Percentiles rank a stretch among this genome's conserved stretches.
Evolutionary conservation across 208 protist genomes (phyloP).

Genomic region (Herpetomonas samuelpessoai): DNA sequence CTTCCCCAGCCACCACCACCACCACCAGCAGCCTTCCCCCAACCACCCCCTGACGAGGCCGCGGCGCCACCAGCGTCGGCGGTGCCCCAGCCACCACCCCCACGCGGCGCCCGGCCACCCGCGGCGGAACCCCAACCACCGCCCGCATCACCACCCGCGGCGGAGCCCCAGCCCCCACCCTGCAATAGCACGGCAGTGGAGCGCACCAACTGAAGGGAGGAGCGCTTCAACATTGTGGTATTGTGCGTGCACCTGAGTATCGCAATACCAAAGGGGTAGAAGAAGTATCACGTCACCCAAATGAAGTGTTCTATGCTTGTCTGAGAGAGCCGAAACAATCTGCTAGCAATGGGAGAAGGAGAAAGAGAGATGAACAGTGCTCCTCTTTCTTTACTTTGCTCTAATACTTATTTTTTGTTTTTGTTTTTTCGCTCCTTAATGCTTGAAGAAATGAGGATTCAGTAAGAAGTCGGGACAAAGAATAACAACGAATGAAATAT

Average conservation of each 20-base stretch:
- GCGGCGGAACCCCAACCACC: constrained; percentile 20
- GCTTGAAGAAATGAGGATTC: constrained; percentile 6
- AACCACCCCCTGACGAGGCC: too few relatives aligned
- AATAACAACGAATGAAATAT: neutral
- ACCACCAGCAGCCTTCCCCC: constrained; percentile 11
- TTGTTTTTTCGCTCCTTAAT: neutral
- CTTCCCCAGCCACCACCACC: constrained; percentile 9
- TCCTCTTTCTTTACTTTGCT: too few relatives aligned
- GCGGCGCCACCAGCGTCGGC: constrained; percentile 5
- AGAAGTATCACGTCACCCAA: too few relatives aligned
- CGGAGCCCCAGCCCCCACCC: constrained; percentile 51
- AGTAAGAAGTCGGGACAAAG: neutral
- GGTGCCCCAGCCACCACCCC: constrained; percentile 11
- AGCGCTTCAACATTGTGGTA: constrained; percentile 36
- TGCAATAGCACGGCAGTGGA: constrained; percentile 33
- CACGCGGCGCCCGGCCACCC: neutral
- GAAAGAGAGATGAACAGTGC: too few relatives aligned
- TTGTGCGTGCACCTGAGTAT: neutral
- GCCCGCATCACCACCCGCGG: constrained; percentile 8
- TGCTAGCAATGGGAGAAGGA: too few relatives aligned
- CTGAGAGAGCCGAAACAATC: too few relatives aligned
- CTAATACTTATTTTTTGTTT: too few relatives aligned
- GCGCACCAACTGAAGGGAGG: constrained; percentile 28
- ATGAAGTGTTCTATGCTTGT: too few relatives aligned
- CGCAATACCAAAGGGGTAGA: too few relatives aligned